phyloP scores from a whole-genome alignment of 176 grass and related monocot species.

The Musa troglodytarum region DNA sequence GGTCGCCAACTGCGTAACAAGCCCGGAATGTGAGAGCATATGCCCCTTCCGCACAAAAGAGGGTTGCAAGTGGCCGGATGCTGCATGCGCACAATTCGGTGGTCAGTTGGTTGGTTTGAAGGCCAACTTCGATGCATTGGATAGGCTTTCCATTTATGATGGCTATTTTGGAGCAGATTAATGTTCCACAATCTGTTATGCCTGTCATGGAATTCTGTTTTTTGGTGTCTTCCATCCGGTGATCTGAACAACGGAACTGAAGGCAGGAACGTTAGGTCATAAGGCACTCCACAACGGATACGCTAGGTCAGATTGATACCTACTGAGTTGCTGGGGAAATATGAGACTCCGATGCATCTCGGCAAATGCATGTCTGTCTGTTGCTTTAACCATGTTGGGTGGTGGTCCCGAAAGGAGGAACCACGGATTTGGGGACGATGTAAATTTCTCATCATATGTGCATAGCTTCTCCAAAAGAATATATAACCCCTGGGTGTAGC shows the following conservation, averaged over 20 bases:
- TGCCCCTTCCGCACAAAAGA: constrained; percentile 73
- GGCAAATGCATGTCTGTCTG: too few relatives aligned
- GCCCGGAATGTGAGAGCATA: constrained; percentile 51
- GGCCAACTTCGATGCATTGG: constrained; percentile 95
- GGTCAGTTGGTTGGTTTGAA: constrained; percentile 92
- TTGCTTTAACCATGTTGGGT: too few relatives aligned
- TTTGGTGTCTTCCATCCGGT: neutral
- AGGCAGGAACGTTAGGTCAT: neutral
- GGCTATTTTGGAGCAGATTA: constrained; percentile 76
- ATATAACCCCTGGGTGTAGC: neutral
- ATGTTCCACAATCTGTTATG: neutral
- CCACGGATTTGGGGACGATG: too few relatives aligned
- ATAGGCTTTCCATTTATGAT: constrained; percentile 68
- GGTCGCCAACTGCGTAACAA: constrained; percentile 35
- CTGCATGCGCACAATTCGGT: constrained; percentile 66
- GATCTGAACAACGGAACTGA: neutral
- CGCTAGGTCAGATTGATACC: neutral
- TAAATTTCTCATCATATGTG: neutral
- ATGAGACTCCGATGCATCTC: neutral
- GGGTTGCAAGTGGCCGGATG: constrained; percentile 86
- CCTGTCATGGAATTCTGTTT: neutral
- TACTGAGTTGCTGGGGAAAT: neutral
- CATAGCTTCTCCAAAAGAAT: neutral
- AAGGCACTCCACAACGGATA: too few relatives aligned
- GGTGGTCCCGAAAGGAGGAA: too few relatives aligned